Evolutionary conservation across 345 rosid genomes (phyloP).

Genomic region (Gossypium sturtianum): DNA sequence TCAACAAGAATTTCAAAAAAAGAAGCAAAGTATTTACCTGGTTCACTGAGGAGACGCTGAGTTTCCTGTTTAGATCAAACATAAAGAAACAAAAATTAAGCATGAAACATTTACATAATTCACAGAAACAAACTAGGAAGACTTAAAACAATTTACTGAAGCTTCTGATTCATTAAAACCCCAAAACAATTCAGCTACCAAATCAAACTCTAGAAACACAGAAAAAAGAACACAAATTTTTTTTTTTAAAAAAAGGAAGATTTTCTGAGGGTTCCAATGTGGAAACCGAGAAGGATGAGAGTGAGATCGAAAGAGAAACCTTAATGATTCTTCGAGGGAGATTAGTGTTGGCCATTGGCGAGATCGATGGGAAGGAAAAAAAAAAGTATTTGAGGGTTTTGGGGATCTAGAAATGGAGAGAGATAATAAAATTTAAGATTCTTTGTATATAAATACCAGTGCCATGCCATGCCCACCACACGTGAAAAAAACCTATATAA

Average conservation of each 20-base stretch:
- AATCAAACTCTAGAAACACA: background rate
- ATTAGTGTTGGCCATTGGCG: constrained; percentile 81
- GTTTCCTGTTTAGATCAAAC: constrained; percentile 59
- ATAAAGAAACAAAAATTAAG: background rate
- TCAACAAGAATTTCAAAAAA: background rate
- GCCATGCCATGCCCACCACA: too few relatives aligned
- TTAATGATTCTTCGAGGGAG: constrained; percentile 95
- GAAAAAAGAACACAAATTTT: background rate
- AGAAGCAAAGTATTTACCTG: constrained; percentile 42
- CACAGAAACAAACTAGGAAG: background rate
- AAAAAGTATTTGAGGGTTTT: too few relatives aligned
- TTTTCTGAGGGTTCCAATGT: background rate
- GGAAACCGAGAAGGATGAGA: constrained; percentile 14
- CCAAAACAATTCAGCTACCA: background rate
- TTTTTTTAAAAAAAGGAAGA: background rate
- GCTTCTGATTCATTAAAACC: background rate
- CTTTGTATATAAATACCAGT: too few relatives aligned
- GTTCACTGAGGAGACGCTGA: constrained; percentile 98
- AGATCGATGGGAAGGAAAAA: constrained; percentile 10
- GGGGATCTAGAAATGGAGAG: too few relatives aligned
- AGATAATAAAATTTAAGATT: too few relatives aligned
- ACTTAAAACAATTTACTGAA: background rate
- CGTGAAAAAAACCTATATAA: too few relatives aligned
- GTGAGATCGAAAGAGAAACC: constrained; percentile 40
- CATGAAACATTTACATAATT: background rate